A percentile compares a stretch with the other conserved stretches of the same genome.
These are phyloP conservation scores for Aspergillus sp. DNA, from an alignment of 2,329 filamentous ascomycete genomes.

Conservation along the genomic window DNA sequence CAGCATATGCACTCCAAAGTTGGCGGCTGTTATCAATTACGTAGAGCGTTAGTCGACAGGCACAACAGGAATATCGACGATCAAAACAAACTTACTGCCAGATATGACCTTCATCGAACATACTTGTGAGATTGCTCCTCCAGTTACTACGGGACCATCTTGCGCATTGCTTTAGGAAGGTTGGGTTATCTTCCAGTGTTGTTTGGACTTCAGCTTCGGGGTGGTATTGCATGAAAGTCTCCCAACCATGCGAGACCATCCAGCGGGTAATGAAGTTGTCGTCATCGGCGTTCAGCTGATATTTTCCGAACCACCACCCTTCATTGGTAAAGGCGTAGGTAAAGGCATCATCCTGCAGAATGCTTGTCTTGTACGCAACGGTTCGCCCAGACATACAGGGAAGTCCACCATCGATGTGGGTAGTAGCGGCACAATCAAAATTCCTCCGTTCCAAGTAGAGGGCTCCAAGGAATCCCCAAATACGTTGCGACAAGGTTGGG, in stretches of 20 bases:
- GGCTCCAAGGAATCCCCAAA: constrained; percentile 88
- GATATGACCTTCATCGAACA: constrained; percentile 79
- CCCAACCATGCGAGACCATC: constrained; percentile 89
- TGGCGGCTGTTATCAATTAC: constrained; percentile 63
- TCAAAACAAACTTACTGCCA: constrained; percentile 64
- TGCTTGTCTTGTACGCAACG: constrained; percentile 85
- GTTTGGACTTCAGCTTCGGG: constrained; percentile 88
- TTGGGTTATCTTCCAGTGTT: constrained; percentile 82
- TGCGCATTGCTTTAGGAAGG: constrained; percentile 90
- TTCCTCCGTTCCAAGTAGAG: constrained; percentile 92
- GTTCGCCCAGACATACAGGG: constrained; percentile 95
- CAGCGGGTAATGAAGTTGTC: constrained; percentile 98
- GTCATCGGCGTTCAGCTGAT: constrained; percentile 91
- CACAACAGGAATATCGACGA: background rate
- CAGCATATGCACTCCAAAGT: constrained; percentile 88
- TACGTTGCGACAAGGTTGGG: constrained; percentile 58
- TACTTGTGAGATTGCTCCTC: constrained; percentile 92
- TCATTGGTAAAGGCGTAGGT: constrained; percentile 88
- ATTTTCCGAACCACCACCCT: constrained; percentile 74
- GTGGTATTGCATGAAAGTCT: constrained; percentile 94
- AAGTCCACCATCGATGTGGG: constrained; percentile 92
- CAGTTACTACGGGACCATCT: constrained; percentile 97
- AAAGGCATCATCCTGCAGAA: constrained; percentile 82
- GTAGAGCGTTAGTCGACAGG: constrained; percentile 26
- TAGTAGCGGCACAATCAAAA: constrained; percentile 94